These are phyloP conservation scores for Perkinsela sp. DNA, from an alignment of 208 protist species.

Conservation along the genomic window DNA sequence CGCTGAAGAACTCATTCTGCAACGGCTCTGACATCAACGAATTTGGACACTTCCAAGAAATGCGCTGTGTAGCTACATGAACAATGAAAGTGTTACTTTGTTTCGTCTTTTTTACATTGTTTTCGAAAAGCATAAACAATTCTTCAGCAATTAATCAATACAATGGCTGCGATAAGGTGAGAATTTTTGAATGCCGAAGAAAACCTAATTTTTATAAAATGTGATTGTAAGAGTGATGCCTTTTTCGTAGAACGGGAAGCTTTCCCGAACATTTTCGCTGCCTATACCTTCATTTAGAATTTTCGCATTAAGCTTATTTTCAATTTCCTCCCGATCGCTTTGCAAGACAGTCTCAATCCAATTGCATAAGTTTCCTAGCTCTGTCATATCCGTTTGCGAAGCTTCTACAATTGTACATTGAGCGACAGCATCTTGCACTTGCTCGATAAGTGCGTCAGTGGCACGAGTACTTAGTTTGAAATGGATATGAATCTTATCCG, in stretches of 20 bases:
- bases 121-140: no score
- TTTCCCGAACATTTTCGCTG: neutral
- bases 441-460: neutral
- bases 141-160: no score
- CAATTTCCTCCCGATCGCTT: neutral
- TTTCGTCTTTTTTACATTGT: no score
- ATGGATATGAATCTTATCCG: conserved; percentile 35
- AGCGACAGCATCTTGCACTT: neutral
- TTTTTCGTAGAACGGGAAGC: neutral
- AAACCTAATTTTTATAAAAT: neutral
- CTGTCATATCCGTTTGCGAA: neutral
- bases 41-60: no score
- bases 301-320: neutral
- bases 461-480: conserved; percentile 9
- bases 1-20: neutral
- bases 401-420: neutral
- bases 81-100: no score
- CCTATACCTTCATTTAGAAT: neutral
- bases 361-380: neutral
- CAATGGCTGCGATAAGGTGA: no score
- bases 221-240: neutral
- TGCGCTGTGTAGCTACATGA: no score
- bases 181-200: no score
- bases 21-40: neutral
- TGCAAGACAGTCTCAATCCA: neutral